A percentile compares a stretch with the other conserved stretches of the same genome.
These are phyloP conservation scores for Amaranthus cruentus DNA, from an alignment of 148 eudicot genomes.

Conservation along the genomic window DNA sequence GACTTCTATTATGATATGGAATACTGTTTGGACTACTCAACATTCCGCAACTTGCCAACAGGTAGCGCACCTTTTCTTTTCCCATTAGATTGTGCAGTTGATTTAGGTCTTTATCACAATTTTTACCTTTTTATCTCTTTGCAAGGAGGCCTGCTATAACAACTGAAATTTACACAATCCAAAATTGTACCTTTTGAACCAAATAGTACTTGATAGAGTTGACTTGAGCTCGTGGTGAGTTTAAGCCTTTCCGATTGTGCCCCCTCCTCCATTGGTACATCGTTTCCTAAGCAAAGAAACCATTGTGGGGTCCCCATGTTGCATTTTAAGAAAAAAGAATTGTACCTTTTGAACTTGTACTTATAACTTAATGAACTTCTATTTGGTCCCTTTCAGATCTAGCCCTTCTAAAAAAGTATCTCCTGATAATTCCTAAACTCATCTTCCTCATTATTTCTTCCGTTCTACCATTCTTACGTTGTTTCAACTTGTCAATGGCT, in stretches of 20 bases:
- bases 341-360: no score
- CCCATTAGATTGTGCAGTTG: background rate
- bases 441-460: background rate
- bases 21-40: slow-evolving; percentile 80
- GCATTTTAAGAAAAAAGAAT: no score
- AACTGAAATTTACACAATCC: background rate
- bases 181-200: background rate
- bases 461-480: background rate
- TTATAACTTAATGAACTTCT: background rate
- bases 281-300: no score
- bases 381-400: background rate
- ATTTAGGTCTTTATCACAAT: background rate
- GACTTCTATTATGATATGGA: slow-evolving; percentile 91
- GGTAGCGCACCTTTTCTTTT: slow-evolving; percentile 36
- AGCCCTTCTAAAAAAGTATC: background rate
- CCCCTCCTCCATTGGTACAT: no score
- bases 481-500: background rate
- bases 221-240: no score
- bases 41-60: slow-evolving; percentile 57
- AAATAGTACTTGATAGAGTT: no score
- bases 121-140: background rate
- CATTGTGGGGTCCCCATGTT: no score
- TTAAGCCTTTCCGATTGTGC: no score
- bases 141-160: background rate
- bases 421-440: no score